Percentiles rank a stretch among this genome's conserved stretches.
These are phyloP conservation scores for Spongispora temasekensis DNA, from an alignment of 1,284 basidiomycete species.

Conservation along the genomic window DNA sequence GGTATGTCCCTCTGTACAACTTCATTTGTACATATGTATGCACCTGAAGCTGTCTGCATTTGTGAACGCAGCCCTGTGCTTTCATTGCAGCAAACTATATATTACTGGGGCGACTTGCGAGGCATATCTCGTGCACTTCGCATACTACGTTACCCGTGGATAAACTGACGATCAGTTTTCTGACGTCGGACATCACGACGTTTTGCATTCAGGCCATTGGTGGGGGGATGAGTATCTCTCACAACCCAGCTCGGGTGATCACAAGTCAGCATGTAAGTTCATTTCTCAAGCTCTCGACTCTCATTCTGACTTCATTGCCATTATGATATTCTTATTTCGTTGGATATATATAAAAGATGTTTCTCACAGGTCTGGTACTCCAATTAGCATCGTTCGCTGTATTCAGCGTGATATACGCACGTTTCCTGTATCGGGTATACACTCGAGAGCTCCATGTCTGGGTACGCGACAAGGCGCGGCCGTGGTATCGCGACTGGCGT, in stretches of 20 bases:
- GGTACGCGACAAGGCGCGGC: slow-evolving; percentile 36
- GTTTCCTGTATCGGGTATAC: slow-evolving; percentile 59
- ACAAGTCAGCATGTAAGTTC: slow-evolving; percentile 40
- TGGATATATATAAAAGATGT: too few relatives aligned
- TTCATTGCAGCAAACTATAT: slow-evolving; percentile 77
- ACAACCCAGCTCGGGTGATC: slow-evolving; percentile 14
- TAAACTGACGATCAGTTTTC: slow-evolving; percentile 54
- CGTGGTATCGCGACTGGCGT: slow-evolving; percentile 63
- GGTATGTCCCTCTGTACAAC: too few relatives aligned
- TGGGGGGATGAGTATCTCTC: slow-evolving; percentile 16
- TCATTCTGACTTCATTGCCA: too few relatives aligned
- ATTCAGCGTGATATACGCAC: slow-evolving; percentile 58
- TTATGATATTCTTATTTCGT: too few relatives aligned
- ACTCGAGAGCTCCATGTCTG: slow-evolving; percentile 49
- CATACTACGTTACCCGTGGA: slow-evolving; percentile 58
- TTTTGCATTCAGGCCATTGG: slow-evolving; percentile 61
- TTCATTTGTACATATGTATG: too few relatives aligned
- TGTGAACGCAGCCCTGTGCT: slow-evolving; percentile 56
- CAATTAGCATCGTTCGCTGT: slow-evolving; percentile 65
- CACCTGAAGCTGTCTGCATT: background rate
- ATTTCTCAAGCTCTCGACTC: too few relatives aligned
- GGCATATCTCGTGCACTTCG: slow-evolving; percentile 48
- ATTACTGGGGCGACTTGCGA: slow-evolving; percentile 62
- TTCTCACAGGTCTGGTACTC: slow-evolving; percentile 62
- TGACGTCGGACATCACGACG: slow-evolving; percentile 63